Evolutionary conservation across 2,329 filamentous ascomycete genomes (phyloP), one percentile per base, ranked within the genome.

Genomic region (Zasmidium citrigriseum): DNA sequence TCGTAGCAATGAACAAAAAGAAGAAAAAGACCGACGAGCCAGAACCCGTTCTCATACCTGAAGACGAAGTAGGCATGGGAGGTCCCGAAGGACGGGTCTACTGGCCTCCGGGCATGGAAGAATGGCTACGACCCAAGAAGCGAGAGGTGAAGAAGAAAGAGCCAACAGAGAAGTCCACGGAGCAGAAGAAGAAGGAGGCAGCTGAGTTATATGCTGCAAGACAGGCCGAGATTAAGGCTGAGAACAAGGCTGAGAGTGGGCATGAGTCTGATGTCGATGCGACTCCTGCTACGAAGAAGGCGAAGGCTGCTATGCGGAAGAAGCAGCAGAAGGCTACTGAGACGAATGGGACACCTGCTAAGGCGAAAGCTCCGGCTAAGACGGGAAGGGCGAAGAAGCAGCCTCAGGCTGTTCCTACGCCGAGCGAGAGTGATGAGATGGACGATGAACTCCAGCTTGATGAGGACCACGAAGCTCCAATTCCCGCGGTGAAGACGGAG

Each of bases 31-130:
- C 69, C 58, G 63, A 75, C 7, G 63, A 80, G 16, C 70, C 71
- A 3, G 63, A 64, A 21, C 63, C 62, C 1, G 68, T 72, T 4
- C 54, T 79, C 5, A 76, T 95, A 0, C 78, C 82, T 0, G 82
- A 87, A 0, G 84, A 89, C 4, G 89, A 96, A 18, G 78, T 95
- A 12, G 87, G 86, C 1, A 96, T 97, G 93, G 93, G 93, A 41
- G 93, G 93, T 0, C 85, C 88, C 0, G 82, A 93, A 23, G 81
- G 86, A 50, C 81, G 93, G 45, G 93, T 97, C 0, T 97, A 96
- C 72, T 97, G 93, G 93, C 93, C 92, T 0, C 81, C 86, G 1
- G 90, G 90, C 0, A 91, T 92, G 86, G 93, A 96, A 72, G 89
- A 96, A 61, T 97, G 92, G 91, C 77, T 97, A 21, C 82, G 87